Evolutionary conservation across 2,329 filamentous ascomycete species (phyloP), one percentile per base, ranked within the genome.

Genomic region (Pestalotiopsis sp.): DNA sequence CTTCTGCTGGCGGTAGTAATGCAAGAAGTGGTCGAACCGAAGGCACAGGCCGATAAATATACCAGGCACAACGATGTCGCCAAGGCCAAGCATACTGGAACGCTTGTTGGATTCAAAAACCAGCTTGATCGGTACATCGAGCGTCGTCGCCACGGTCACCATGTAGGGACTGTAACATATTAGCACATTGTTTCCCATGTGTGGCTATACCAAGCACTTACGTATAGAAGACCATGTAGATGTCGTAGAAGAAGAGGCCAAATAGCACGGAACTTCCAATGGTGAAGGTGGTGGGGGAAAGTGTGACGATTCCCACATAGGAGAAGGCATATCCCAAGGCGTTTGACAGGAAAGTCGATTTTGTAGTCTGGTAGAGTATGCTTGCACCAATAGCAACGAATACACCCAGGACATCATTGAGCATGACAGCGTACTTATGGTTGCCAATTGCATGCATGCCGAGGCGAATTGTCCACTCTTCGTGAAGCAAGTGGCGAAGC

Each of bases 111-210:
- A 82, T 25, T 84, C 79, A 71, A 97, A 97, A 4, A 96, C 87
- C 7, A 99, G 88, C 78, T 98, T 98, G 79, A 98, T 96, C 0
- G 95, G 96, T 0, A 95, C 93, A 73, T 99, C 95, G 31, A 99
- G 84, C 56, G 91, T 92, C 7, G 92, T 97, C 13, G 95, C 96
- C 9, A 99, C 93, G 0, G 92, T 93, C 6, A 95, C 85, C 93
- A 96, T 96, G 77, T 93, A 90, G 0, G 93, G 93, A 0, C 90
- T 92, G 68, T 1, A 5, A 4, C 13, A 25, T 66, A 13, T 71
- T 79, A 71, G 78, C 74, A 39, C 62, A 7, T 36, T 27, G 45
- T 17, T 45, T 4, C 52, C 17, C n/a, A 27, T 25, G 5, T 23
- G 23, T 12, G 60, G 11, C 25, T 2, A n/a, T n/a, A 9, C 5